Percentiles rank a stretch among this genome's conserved stretches.
These are phyloP conservation scores for Byssochlamys sp. DNA, from an alignment of 2,329 filamentous ascomycete genomes.

Conservation along the genomic window DNA sequence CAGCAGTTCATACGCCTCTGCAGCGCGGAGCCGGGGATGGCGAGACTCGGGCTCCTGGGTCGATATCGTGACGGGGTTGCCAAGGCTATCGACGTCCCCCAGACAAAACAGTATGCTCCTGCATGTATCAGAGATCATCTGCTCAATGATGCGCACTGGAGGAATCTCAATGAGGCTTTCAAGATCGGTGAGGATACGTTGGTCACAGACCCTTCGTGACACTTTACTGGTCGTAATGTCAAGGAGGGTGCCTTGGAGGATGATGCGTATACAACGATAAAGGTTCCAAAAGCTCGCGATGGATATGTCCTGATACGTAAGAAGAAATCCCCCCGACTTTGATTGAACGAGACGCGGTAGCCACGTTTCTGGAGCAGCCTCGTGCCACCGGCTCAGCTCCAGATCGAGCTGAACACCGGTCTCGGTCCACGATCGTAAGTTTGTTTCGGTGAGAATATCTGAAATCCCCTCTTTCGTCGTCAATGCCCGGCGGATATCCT, in stretches of 20 bases:
- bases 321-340: constrained; percentile 17
- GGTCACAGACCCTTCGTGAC: constrained; percentile 6
- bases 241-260: constrained; percentile 22
- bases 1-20: constrained; percentile 23
- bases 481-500: constrained; percentile 7
- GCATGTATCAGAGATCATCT: constrained; percentile 27
- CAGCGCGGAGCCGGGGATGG: constrained; percentile 16
- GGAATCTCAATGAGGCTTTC: constrained; percentile 1
- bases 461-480: not conserved
- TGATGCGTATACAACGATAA: constrained; percentile 26
- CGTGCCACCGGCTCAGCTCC: constrained; percentile 22
- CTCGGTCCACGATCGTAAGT: constrained; percentile 17
- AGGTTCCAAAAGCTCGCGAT: constrained; percentile 25
- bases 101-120: constrained; percentile 25
- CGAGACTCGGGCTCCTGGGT: not conserved
- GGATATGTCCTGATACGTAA: constrained; percentile 24
- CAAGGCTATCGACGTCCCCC: constrained; percentile 23
- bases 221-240: constrained; percentile 14
- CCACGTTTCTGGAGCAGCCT: constrained; percentile 23
- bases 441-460: constrained; percentile 1
- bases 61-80: constrained; percentile 10
- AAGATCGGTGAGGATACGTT: constrained; percentile 3
- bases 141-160: constrained; percentile 16
- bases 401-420: constrained; percentile 15
- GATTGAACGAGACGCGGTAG: constrained; percentile 24